Base-by-base conservation (phyloP, 1,284 basidiomycete genomes). In the Fomes fomentarius region DNA sequence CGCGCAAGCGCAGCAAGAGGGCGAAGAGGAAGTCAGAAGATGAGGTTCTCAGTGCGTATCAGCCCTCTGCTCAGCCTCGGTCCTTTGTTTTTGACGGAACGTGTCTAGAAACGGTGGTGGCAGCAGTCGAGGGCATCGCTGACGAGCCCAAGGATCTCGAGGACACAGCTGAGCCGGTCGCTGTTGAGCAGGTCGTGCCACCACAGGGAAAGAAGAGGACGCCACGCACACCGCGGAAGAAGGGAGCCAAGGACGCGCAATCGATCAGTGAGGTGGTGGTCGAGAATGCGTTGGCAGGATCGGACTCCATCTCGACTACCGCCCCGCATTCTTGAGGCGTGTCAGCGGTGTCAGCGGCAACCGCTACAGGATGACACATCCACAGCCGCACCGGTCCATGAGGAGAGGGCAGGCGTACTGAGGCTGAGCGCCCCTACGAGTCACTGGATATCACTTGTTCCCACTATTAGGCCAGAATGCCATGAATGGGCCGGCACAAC, bases 101-200 rank as follows among this genome's bases (percentile, higher is more conserved):
- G n/a, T n/a, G n/a, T n/a, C n/a, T n/a, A 58, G 50, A 52, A 15
- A 21, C 41, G 4, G 22, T 39, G 19, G 40, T 19, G 14, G 47
- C 38, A 1, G 17, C 49, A 17, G 45, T 50, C 5, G 43, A 50
- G 12, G 59, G 59, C 1, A 47, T 61, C 0, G 33, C 51, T 0
- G 44, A 45, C 6, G 59, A 55, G 19, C 51, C 51, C 12, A 54
- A 57, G 39, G 56, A 57, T 19, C 33, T 57, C 7, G 52, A 55
- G 0, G 56, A 61, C 7, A 24, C 50, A 2, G 52, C 34, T 15
- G 45, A 33, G 30, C 30, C 17, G 3, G 19, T 22, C 15, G 14
- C 9, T 11, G 17, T 24, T 6, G 21, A 11, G 4, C 33, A 31
- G 3, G 15, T 7, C 10, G 21, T 30, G 12, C 12, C 24, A n/a